A percentile compares a stretch with the other conserved stretches of the same genome.
Conservation (phyloP, 1,139 yeast genomes). For the Blastobotrys arbuscula region DNA sequence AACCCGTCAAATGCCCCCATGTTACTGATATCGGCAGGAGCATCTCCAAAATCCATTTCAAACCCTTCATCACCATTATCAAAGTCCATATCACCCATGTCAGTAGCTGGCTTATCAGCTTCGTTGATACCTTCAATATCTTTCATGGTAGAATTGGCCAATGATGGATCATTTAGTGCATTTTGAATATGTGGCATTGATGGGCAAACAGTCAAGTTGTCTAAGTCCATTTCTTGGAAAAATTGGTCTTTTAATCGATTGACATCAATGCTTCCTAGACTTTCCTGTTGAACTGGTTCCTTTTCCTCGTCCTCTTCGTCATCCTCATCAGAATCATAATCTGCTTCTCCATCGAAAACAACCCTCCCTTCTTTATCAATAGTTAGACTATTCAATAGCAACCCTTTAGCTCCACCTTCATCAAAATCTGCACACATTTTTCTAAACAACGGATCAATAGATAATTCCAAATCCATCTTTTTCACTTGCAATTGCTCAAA, state of each 20-base stretch:
- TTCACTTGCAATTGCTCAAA: constrained; percentile 61
- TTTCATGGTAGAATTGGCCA: constrained; percentile 5
- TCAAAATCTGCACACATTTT: constrained; percentile 89
- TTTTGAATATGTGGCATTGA: constrained; percentile 52
- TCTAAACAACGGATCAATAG: constrained; percentile 82
- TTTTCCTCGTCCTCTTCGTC: constrained; percentile 25
- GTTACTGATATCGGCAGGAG: constrained; percentile 28
- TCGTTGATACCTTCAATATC: constrained; percentile 18
- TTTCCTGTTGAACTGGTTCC: constrained; percentile 36
- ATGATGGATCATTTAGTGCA: constrained; percentile 48
- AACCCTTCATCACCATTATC: constrained; percentile 22
- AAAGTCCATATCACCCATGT: constrained; percentile 13
- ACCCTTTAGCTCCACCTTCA: constrained; percentile 90
- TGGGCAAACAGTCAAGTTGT: constrained; percentile 50
- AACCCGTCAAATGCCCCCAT: constrained; percentile 21
- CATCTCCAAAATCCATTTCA: constrained; percentile 16
- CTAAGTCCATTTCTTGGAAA: constrained; percentile 32
- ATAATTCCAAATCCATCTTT: constrained; percentile 68
- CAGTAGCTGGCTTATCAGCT: constrained; percentile 14
- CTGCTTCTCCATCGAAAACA: constrained; percentile 48
- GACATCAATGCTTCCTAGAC: constrained; percentile 19
- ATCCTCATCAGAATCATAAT: constrained; percentile 23
- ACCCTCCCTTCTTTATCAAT: constrained; percentile 56
- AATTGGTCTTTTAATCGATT: constrained; percentile 18
- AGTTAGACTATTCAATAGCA: constrained; percentile 64